Conservation (phyloP, 2,329 filamentous ascomycete species). For the Pleomassaria siparia region DNA sequence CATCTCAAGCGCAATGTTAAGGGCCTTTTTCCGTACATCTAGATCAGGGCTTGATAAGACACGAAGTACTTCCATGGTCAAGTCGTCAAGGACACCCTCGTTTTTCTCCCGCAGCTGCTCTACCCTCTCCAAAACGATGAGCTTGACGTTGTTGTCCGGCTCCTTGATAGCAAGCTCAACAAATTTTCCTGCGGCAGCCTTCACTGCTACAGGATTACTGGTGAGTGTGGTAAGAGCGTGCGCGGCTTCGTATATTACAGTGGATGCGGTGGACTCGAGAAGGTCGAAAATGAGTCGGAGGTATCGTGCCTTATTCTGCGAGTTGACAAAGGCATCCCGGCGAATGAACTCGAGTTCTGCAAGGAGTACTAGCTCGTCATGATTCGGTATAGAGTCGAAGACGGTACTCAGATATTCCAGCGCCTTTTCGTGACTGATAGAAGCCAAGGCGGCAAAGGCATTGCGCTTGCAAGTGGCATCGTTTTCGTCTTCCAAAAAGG, state of each 20-base stretch:
- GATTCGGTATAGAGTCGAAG: conserved; percentile 91
- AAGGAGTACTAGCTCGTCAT: conserved; percentile 89
- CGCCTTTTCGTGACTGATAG: conserved; percentile 91
- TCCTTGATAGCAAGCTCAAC: conserved; percentile 97
- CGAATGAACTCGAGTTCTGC: conserved; percentile 96
- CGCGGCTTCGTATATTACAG: conserved; percentile 95
- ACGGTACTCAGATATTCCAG: conserved; percentile 83
- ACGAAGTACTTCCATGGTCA: conserved; percentile 95
- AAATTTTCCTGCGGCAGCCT: conserved; percentile 92
- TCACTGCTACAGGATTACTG: conserved; percentile 95
- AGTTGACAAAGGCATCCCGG: conserved; percentile 93
- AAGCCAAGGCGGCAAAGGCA: conserved; percentile 86
- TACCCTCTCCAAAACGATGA: conserved; percentile 94
- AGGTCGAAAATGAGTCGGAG: conserved; percentile 94
- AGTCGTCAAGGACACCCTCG: conserved; percentile 86
- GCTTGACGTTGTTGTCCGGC: conserved; percentile 98
- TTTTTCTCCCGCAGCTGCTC: conserved; percentile 85
- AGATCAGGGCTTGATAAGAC: conserved; percentile 95
- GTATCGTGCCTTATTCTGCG: conserved; percentile 94
- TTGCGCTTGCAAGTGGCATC: conserved; percentile 98
- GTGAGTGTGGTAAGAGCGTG: conserved; percentile 92
- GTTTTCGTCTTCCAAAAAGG: conserved; percentile 86
- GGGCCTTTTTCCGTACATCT: conserved; percentile 89
- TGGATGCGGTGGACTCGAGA: conserved; percentile 87
- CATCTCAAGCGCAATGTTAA: conserved; percentile 92